Conservation (phyloP, 2,329 filamentous ascomycete genomes). For the Aspergillus novofumigatus region DNA sequence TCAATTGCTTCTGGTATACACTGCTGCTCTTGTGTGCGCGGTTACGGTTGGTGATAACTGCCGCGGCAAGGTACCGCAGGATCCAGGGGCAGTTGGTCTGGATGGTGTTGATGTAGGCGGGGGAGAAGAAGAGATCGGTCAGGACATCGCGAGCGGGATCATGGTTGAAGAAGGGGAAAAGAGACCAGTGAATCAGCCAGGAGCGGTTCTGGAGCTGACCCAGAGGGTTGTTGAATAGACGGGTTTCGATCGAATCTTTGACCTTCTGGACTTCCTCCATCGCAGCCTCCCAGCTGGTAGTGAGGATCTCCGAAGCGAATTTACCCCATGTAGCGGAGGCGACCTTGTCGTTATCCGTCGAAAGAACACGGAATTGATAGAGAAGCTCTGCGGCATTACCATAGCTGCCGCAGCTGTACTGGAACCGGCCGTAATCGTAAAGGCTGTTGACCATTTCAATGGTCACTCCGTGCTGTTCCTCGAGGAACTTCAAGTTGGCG, state of each 20-base stretch:
- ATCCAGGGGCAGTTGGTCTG: slow-evolving; percentile 98
- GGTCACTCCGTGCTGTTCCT: slow-evolving; percentile 93
- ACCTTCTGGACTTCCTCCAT: slow-evolving; percentile 89
- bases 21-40: slow-evolving; percentile 73
- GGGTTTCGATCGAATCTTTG: slow-evolving; percentile 86
- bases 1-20: slow-evolving; percentile 95
- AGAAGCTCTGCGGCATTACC: slow-evolving; percentile 83
- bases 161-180: slow-evolving; percentile 99
- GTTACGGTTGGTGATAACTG: slow-evolving; percentile 88
- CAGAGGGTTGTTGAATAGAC: slow-evolving; percentile 92
- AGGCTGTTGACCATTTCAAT: slow-evolving; percentile 93
- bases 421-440: slow-evolving; percentile 93
- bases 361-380: slow-evolving; percentile 96
- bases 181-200: slow-evolving; percentile 96
- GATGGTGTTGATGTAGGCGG: slow-evolving; percentile 98
- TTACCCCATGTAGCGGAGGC: slow-evolving; percentile 96
- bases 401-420: slow-evolving; percentile 97
- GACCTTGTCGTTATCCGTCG: slow-evolving; percentile 97
- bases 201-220: slow-evolving; percentile 95
- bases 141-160: slow-evolving; percentile 85
- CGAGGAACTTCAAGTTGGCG: slow-evolving; percentile 95
- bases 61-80: slow-evolving; percentile 85
- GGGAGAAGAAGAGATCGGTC: slow-evolving; percentile 95
- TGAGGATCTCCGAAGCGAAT: slow-evolving; percentile 91
- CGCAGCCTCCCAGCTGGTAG: slow-evolving; percentile 88